Base-by-base conservation (phyloP, 2,329 filamentous ascomycete genomes). In the Talaromyces sp. region DNA sequence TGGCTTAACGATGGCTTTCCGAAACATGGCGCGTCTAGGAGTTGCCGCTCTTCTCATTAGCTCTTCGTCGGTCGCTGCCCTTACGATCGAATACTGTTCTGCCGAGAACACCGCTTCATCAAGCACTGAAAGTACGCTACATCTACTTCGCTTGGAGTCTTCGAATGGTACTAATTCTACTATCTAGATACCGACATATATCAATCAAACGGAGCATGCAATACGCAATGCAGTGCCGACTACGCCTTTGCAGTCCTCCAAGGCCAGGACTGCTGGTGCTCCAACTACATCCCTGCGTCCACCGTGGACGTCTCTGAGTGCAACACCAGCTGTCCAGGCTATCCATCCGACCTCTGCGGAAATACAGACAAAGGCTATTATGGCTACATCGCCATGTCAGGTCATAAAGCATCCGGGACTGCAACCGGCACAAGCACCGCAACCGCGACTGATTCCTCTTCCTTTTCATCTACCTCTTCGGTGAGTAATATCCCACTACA, bases 191-290 rank as follows among this genome's bases (percentile, higher is more conserved):
- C 68, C 48, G 71, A 73, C 67, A 74, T 70, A 31, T 83, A 73
- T 66, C 80, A 82, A 68, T 83, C 81, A 9, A 81, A 81, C 66
- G 82, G 82, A 64, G 71, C 71, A 5, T 83, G 82, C 67, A 58
- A 72, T 48, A 60, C 67, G 0, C 75, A 74, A 39, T 83, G 82
- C 69, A 69, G 70, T 45, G 69, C 68, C 24, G 70, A 75, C 37
- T 83, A 81, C 68, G 81, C 80, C 3, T 80, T 82, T 65, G 81
- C 76, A 14, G 74, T 83, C 43, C 64, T 83, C 10, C 79, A 81
- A 68, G 78, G 73, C n/a, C 75, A 79, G 62, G 71, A 73, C 19
- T 83, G 82, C 70, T 83, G 82, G 81, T 83, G 82, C 70, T 80
- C 81, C 9, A 78, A 83, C 65, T 78, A 81, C 60, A 73, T 72